phyloP scores from a whole-genome alignment of 495 filamentous ascomycete species.

The Xylaria telfairii region DNA sequence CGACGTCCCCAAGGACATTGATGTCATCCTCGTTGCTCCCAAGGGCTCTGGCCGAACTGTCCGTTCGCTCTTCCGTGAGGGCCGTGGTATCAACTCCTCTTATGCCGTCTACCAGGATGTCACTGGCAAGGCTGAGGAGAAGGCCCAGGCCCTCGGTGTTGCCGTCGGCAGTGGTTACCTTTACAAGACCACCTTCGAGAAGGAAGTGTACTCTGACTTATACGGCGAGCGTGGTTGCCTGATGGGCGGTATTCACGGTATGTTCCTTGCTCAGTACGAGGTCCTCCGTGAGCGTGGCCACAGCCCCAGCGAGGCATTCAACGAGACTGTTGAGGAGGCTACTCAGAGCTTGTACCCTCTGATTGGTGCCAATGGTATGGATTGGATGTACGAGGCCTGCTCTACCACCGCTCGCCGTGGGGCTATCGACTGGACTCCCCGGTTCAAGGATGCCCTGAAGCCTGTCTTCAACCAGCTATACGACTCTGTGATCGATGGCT shows the following conservation, averaged over 20 bases:
- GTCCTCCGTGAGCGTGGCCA: slow-evolving; percentile 98
- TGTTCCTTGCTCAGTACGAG: slow-evolving; percentile 99
- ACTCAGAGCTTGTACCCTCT: slow-evolving; percentile 97
- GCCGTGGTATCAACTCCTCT: slow-evolving; percentile 99
- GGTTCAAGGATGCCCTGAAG: slow-evolving; percentile 96
- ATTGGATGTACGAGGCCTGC: slow-evolving; percentile 99
- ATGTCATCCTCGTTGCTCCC: slow-evolving; percentile 98
- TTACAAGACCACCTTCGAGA: slow-evolving; percentile 99
- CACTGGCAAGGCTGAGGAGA: slow-evolving; percentile 97
- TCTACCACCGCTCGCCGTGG: slow-evolving; percentile 97
- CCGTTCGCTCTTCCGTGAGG: slow-evolving; percentile 95
- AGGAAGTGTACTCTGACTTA: slow-evolving; percentile 99
- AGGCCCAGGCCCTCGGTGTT: slow-evolving; percentile 95
- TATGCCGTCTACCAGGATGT: slow-evolving; percentile 98
- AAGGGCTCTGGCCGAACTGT: slow-evolving; percentile 99
- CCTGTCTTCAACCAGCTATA: slow-evolving; percentile 97
- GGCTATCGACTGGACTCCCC: slow-evolving; percentile 96
- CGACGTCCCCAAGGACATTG: slow-evolving; percentile 90
- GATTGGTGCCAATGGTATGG: slow-evolving; percentile 96
- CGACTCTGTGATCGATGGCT: slow-evolving; percentile 84
- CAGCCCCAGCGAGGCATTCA: slow-evolving; percentile 97
- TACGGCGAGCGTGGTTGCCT: slow-evolving; percentile 99
- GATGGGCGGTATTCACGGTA: slow-evolving; percentile 99
- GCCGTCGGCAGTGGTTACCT: slow-evolving; percentile 96
- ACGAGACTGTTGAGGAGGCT: slow-evolving; percentile 99